phyloP scores from a whole-genome alignment of 176 grass and related monocot species.

The Triticum aestivum region IWGSC_CS_RefSeq_v2.1 NC_057814.1:414732157-414732656 shows the following conservation, averaged over 20 bases:
- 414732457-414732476: neutral
- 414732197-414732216: neutral
- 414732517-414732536: slow-evolving; percentile 39
- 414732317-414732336: neutral
- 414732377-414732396: neutral
- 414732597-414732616: slow-evolving; percentile 26
- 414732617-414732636: slow-evolving; percentile 14
- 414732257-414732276: neutral
- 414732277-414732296: neutral
- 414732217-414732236: neutral
- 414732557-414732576: slow-evolving; percentile 35
- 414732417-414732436: neutral
- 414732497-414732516: slow-evolving; percentile 54
- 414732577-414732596: slow-evolving; percentile 31
- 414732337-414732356: neutral
- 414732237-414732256: slow-evolving; percentile 30
- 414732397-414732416: neutral
- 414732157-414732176: neutral
- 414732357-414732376: neutral
- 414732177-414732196: neutral
- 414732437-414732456: neutral
- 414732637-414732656: slow-evolving; percentile 27
- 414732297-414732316: neutral
- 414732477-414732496: slow-evolving; percentile 59
- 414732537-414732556: slow-evolving; percentile 50